Percentiles rank a stretch among this genome's conserved stretches.
These are phyloP conservation scores for Chaetomium olivaceum DNA, from an alignment of 2,329 filamentous ascomycete genomes.

Conservation along the genomic window DNA sequence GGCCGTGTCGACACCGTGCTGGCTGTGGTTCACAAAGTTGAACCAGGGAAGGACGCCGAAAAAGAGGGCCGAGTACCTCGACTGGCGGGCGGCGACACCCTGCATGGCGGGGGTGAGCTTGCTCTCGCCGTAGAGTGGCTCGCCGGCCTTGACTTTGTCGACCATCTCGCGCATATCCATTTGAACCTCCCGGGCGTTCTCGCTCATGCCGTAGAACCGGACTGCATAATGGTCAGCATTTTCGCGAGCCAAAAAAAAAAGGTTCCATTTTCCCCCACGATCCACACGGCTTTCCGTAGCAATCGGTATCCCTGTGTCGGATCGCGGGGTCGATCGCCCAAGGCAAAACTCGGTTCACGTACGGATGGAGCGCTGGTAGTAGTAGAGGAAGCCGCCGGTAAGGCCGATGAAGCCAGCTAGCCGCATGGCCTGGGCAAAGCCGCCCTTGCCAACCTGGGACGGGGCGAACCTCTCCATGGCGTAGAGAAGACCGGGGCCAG, in stretches of 20 bases:
- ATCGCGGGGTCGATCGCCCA: not conserved
- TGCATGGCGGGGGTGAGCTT: constrained; percentile 84
- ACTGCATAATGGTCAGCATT: constrained; percentile 51
- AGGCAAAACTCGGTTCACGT: constrained; percentile 46
- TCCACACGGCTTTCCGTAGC: not conserved
- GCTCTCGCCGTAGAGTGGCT: constrained; percentile 84
- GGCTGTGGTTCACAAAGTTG: constrained; percentile 95
- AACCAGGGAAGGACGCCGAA: constrained; percentile 89
- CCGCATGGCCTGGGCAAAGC: constrained; percentile 81
- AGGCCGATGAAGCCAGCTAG: constrained; percentile 71
- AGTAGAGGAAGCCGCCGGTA: constrained; percentile 77
- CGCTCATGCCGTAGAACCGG: constrained; percentile 91
- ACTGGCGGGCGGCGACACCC: constrained; percentile 88
- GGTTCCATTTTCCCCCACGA: not conserved
- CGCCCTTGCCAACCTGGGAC: constrained; percentile 78
- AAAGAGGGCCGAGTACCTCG: constrained; percentile 84
- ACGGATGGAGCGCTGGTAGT: constrained; percentile 84
- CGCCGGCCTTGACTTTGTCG: constrained; percentile 86
- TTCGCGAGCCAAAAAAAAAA: not conserved
- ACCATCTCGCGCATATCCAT: constrained; percentile 99
- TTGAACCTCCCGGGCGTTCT: constrained; percentile 88
- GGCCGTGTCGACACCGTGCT: constrained; percentile 96
- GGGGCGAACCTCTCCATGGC: constrained; percentile 83
- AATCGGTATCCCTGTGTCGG: not conserved
- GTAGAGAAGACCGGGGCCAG: constrained; percentile 72